Evolutionary conservation across 305 asterid species (phyloP), one percentile per base, ranked within the genome.

Genomic region (Plantago lanceolata): DNA sequence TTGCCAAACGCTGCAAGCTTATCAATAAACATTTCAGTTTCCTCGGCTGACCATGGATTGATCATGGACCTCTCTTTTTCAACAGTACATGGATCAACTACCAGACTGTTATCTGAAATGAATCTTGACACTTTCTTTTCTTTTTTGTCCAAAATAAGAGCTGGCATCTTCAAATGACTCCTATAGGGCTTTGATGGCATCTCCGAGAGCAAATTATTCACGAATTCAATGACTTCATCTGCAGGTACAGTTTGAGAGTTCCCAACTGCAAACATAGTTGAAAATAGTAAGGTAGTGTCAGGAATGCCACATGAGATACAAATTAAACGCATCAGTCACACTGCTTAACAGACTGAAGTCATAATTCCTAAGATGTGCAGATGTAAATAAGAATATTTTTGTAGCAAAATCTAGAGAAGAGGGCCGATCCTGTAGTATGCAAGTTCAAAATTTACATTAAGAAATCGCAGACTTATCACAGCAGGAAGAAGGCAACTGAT

Each of bases 11-110:
- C 17, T 24, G 83, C 81, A 69, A 90, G 88, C 68, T 84, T 94
- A 67, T 88, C 96, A 50, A 94, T 82, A 77, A 94, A 94, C 48
- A 76, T 75, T 67, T 90, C 94, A 65, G 63, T 84, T 80, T 94
- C 99, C 55, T 78, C 89, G 45, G 81, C 66, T 17, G 82, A 81
- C 99, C 99, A 94, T 2, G 88, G 85, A 68, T 88, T 90, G 73
- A 85, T 80, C 71, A 79, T 54, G 45, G 79, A 74, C 80, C 95
- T 86, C 70, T 85, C 97, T 67, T 79, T 84, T 76, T 90, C 99
- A 49, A 68, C 81, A 74, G 87, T 80, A 68, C 79, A 72, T 28
- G 99, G 96, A 80, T 94, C 96, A 70, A 85, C 97, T 71, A 94
- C 95, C 76, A 90, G 70, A 64, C 88, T 89, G 75, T 94, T 90